These are phyloP conservation scores for Erythrobasidium hasegawianum DNA, from an alignment of 1,284 basidiomycete genomes.

Conservation along the genomic window DNA sequence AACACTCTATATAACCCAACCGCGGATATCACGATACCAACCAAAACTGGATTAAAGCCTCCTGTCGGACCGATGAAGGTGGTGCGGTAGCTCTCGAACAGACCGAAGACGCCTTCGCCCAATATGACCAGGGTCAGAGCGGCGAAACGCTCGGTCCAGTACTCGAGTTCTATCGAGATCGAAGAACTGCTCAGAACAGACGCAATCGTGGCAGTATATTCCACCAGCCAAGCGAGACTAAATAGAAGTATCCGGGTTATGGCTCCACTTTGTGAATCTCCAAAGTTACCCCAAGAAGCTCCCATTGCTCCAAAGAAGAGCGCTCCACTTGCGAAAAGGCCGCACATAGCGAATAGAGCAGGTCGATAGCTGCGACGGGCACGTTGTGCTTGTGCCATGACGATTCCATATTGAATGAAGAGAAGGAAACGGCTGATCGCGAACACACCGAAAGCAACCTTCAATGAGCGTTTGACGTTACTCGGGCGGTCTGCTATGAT, in stretches of 20 bases:
- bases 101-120: constrained; percentile 15
- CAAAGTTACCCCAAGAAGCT: not conserved
- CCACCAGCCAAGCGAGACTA: constrained; percentile 6
- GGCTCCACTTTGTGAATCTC: not conserved
- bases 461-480: constrained; percentile 6
- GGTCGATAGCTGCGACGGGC: constrained; percentile 11
- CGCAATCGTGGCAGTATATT: constrained; percentile 1
- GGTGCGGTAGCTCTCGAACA: not conserved
- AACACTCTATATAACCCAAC: constrained; percentile 16
- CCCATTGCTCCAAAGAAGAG: not conserved
- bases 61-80: too few species aligned
- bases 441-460: constrained; percentile 3
- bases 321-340: constrained; percentile 6
- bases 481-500: not conserved
- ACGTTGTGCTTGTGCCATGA: constrained; percentile 7
- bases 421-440: constrained; percentile 21
- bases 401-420: constrained; percentile 18
- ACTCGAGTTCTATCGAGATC: constrained; percentile 7
- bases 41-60: not conserved
- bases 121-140: constrained; percentile 24
- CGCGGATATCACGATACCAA: constrained; percentile 12
- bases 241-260: constrained; percentile 10
- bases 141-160: constrained; percentile 30
- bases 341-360: constrained; percentile 6
- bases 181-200: constrained; percentile 1